A percentile compares a stretch with the other conserved stretches of the same genome.
phyloP scores from a whole-genome alignment of 208 protist species.

The Trichomonas vaginalis region DNA sequence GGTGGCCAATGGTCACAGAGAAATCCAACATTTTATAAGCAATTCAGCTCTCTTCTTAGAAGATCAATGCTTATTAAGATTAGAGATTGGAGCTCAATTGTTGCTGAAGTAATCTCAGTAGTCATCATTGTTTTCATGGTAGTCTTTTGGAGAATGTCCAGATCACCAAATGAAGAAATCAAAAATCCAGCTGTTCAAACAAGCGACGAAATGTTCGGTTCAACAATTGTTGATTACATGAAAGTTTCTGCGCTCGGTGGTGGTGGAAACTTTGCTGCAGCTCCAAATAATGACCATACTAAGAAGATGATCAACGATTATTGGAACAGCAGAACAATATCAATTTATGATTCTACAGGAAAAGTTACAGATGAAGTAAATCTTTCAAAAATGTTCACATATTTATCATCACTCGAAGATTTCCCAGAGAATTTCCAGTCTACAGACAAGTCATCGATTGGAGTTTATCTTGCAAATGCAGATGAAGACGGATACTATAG shows the following conservation, averaged over 20 bases:
- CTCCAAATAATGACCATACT: not conserved
- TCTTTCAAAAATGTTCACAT: not conserved
- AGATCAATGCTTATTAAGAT: not conserved
- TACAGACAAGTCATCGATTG: not conserved
- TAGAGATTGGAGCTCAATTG: not conserved
- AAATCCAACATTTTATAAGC: not conserved
- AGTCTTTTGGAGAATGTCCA: not conserved
- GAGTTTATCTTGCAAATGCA: not conserved
- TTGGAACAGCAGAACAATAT: not conserved
- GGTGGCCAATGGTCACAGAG: not conserved
- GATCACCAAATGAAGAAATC: not conserved
- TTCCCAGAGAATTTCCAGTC: not conserved
- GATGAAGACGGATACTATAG: not conserved
- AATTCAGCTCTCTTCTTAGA: not conserved
- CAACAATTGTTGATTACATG: not conserved
- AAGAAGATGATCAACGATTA: not conserved
- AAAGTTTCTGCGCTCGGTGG: not conserved
- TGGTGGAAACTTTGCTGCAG: not conserved
- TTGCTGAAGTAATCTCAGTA: not conserved
- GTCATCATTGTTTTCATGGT: not conserved
- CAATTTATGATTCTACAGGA: not conserved
- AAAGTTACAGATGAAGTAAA: not conserved
- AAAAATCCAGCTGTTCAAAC: not conserved
- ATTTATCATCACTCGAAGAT: not conserved
- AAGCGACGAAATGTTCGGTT: not conserved